These are phyloP conservation scores for Phytopythium boreale DNA, from an alignment of 352 stramenopile species.

Conservation along the genomic window DNA sequence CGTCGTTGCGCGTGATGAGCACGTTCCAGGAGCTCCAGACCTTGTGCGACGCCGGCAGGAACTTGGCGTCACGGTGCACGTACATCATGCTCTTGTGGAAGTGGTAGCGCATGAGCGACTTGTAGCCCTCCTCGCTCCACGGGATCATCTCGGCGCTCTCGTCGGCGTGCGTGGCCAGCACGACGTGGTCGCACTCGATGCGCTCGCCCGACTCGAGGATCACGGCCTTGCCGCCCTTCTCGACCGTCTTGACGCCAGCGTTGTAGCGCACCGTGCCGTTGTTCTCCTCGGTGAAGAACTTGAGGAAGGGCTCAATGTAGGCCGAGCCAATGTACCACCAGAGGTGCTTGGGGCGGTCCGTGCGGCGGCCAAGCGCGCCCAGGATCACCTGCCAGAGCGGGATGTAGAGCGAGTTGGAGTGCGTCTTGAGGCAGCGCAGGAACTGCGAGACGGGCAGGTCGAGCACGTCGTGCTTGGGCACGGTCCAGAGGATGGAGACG, in stretches of 20 bases:
- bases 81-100: slow-evolving; percentile 90
- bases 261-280: slow-evolving; percentile 81
- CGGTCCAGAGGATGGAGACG: slow-evolving; percentile 83
- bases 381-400: slow-evolving; percentile 84
- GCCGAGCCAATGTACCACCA: slow-evolving; percentile 85
- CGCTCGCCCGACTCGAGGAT: slow-evolving; percentile 62
- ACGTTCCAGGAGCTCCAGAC: slow-evolving; percentile 87
- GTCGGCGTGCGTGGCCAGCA: slow-evolving; percentile 80
- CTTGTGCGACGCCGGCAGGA: slow-evolving; percentile 72
- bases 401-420: slow-evolving; percentile 87
- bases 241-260: slow-evolving; percentile 53
- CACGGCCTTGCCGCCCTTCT: slow-evolving; percentile 80
- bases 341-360: slow-evolving; percentile 77
- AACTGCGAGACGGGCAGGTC: slow-evolving; percentile 82
- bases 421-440: slow-evolving; percentile 84
- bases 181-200: slow-evolving; percentile 83
- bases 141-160: slow-evolving; percentile 69
- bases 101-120: slow-evolving; percentile 75
- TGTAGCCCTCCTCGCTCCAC: slow-evolving; percentile 63
- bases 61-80: slow-evolving; percentile 72
- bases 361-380: slow-evolving; percentile 62
- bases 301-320: slow-evolving; percentile 85
- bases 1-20: slow-evolving; percentile 76
- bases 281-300: slow-evolving; percentile 81
- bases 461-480: slow-evolving; percentile 82